Percentiles rank a stretch among this genome's conserved stretches.
These are phyloP conservation scores for Pythium biforme DNA, from an alignment of 352 stramenopile genomes.

Conservation along the genomic window DNA sequence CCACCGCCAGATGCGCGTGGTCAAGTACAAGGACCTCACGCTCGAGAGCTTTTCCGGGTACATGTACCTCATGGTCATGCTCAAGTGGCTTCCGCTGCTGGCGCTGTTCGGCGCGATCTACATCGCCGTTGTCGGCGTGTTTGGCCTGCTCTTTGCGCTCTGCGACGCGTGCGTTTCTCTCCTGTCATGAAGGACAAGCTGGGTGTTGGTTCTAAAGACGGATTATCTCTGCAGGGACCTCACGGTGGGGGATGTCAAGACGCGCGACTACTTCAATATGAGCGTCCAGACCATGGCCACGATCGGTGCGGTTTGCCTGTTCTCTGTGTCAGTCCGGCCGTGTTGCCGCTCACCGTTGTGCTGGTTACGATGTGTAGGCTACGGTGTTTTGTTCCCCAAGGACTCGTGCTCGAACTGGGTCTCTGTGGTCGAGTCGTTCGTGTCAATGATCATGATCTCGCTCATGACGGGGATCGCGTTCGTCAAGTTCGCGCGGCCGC, in stretches of 20 bases:
- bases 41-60: constrained; percentile 34
- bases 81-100: constrained; percentile 45
- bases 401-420: constrained; percentile 58
- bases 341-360: background rate
- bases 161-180: constrained; percentile 37
- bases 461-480: constrained; percentile 66
- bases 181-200: no score
- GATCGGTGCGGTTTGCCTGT: constrained; percentile 30
- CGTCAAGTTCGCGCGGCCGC: constrained; percentile 57
- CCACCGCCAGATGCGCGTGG: constrained; percentile 37
- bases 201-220: no score
- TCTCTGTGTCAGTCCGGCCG: background rate
- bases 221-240: constrained; percentile 4
- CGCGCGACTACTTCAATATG: constrained; percentile 59
- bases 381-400: constrained; percentile 42
- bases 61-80: constrained; percentile 52
- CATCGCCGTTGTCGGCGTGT: constrained; percentile 41
- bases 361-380: constrained; percentile 40
- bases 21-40: constrained; percentile 52
- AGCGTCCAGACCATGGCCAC: constrained; percentile 62
- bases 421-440: constrained; percentile 45
- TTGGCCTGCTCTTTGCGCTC: constrained; percentile 42
- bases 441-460: constrained; percentile 55
- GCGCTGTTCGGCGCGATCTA: constrained; percentile 51
- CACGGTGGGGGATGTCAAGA: constrained; percentile 5